A percentile compares a stretch with the other conserved stretches of the same genome.
Conservation (phyloP, 1,139 yeast genomes). For the Sugiyamaella castrensis region DNA sequence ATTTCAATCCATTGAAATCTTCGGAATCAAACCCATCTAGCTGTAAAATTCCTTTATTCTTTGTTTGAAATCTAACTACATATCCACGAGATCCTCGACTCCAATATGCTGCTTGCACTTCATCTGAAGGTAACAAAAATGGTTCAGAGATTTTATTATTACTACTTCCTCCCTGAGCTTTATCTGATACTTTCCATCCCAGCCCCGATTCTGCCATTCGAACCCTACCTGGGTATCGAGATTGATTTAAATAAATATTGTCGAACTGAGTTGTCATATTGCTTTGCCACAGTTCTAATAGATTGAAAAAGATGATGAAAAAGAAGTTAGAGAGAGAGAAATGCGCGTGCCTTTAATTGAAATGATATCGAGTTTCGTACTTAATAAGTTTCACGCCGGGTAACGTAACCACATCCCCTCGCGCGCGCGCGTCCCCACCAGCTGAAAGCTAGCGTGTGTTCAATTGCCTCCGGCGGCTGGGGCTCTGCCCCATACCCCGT, state of each 20-base stretch:
- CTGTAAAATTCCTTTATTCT: constrained; percentile 79
- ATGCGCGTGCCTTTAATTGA: too few relatives aligned
- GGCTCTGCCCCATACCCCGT: too few relatives aligned
- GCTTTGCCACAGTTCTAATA: too few relatives aligned
- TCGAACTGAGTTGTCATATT: constrained; percentile 58
- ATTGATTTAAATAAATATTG: constrained; percentile 82
- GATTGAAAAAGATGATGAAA: too few relatives aligned
- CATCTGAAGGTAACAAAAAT: constrained; percentile 80
- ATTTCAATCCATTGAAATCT: constrained; percentile 77
- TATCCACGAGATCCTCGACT: constrained; percentile 91
- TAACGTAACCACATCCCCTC: too few relatives aligned
- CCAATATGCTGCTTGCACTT: constrained; percentile 80
- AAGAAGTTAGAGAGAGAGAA: too few relatives aligned
- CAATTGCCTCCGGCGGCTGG: too few relatives aligned
- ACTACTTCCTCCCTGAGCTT: constrained; percentile 49
- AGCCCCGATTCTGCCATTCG: constrained; percentile 93
- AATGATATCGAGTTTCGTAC: too few relatives aligned
- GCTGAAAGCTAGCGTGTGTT: too few relatives aligned
- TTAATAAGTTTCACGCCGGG: too few relatives aligned
- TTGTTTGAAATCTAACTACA: constrained; percentile 85
- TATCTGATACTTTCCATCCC: constrained; percentile 83
- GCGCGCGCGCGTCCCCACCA: too few relatives aligned
- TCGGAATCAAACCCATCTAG: constrained; percentile 88
- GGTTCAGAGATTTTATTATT: constrained; percentile 56
- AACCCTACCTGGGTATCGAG: constrained; percentile 80